These are phyloP conservation scores for Climacium dendroides DNA, from an alignment of 225 moss, liverwort and hornwort species.

Conservation along the genomic window DNA sequence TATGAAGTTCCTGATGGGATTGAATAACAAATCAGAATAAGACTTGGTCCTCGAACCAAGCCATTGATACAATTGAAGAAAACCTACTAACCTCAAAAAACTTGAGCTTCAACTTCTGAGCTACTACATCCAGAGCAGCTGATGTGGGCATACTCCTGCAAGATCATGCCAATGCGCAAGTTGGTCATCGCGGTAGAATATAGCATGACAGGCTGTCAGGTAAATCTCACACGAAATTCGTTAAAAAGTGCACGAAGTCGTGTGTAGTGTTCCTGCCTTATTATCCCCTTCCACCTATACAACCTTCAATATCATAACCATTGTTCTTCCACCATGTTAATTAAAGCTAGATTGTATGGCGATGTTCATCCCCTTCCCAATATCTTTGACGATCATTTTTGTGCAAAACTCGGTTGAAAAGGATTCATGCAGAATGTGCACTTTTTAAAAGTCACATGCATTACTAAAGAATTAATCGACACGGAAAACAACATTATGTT, in stretches of 20 bases:
- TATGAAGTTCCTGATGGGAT: background rate
- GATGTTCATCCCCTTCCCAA: background rate
- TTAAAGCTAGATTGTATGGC: background rate
- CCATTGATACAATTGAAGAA: background rate
- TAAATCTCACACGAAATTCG: background rate
- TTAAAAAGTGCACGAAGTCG: background rate
- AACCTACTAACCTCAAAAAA: constrained; percentile 59
- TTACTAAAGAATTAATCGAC: background rate
- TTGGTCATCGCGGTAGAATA: background rate
- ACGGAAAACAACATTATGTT: background rate
- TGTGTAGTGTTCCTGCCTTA: background rate
- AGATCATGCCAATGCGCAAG: background rate
- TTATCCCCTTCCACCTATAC: background rate
- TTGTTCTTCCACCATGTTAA: background rate
- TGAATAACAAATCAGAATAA: background rate
- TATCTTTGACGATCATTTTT: background rate
- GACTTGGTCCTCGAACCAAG: background rate
- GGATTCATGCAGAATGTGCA: background rate
- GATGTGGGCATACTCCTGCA: constrained; percentile 99
- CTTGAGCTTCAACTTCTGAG: constrained; percentile 61
- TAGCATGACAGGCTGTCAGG: background rate
- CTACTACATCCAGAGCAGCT: constrained; percentile 91
- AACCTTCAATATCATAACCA: background rate
- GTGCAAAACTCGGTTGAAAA: background rate
- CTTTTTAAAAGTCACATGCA: background rate